These are phyloP conservation scores for Dactylonectria macrodidyma DNA, from an alignment of 2,329 filamentous ascomycete species.

Conservation along the genomic window DNA sequence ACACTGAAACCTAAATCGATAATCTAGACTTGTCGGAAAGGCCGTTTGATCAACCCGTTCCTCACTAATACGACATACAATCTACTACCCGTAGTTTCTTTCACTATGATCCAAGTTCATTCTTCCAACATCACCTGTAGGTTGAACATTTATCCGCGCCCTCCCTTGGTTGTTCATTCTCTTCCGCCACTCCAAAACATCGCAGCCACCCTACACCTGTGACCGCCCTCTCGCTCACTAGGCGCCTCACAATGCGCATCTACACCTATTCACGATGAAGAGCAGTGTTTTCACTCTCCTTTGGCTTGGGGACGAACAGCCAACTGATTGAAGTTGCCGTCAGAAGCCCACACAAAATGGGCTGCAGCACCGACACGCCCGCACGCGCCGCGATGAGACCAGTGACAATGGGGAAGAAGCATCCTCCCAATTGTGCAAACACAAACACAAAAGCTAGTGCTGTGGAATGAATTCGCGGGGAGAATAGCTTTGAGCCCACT, in stretches of 20 bases:
- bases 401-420: conserved; percentile 69
- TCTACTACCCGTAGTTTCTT: too few relatives aligned
- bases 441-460: conserved; percentile 68
- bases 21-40: too few relatives aligned
- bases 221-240: neutral
- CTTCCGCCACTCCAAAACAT: too few relatives aligned
- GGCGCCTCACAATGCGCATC: neutral
- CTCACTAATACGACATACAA: too few relatives aligned
- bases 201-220: too few relatives aligned
- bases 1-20: too few relatives aligned
- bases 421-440: conserved; percentile 68
- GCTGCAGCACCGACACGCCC: conserved; percentile 66
- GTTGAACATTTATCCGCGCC: too few relatives aligned
- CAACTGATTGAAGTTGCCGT: conserved; percentile 62
- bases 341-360: conserved; percentile 64
- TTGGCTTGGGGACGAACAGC: conserved; percentile 59
- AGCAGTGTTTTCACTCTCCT: conserved; percentile 48
- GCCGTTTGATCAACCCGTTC: too few relatives aligned
- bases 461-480: conserved; percentile 52
- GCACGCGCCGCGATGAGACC: conserved; percentile 63
- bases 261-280: conserved; percentile 53
- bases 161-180: too few relatives aligned
- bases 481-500: conserved; percentile 67
- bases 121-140: too few relatives aligned
- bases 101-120: too few relatives aligned